Evolutionary conservation across 768 basidiomycete genomes (phyloP).

Genomic region (Imleria badia): DNA sequence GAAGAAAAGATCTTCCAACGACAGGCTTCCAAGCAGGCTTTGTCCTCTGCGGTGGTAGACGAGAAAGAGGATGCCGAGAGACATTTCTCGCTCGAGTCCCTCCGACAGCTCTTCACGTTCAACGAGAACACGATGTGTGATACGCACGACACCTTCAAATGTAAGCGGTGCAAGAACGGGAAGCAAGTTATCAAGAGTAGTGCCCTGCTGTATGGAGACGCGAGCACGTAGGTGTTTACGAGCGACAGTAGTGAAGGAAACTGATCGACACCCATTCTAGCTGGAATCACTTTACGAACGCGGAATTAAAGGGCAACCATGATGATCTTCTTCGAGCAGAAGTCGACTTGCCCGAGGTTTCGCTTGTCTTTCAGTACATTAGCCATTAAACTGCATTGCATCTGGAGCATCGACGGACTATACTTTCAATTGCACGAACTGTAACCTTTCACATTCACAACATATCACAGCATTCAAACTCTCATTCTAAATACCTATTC

Average conservation of each 20-base stretch:
- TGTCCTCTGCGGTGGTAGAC: constrained; percentile 98
- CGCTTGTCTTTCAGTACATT: constrained; percentile 96
- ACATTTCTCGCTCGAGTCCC: constrained; percentile 87
- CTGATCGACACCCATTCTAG: constrained; percentile 39
- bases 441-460: neutral
- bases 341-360: constrained; percentile 77
- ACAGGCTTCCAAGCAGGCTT: constrained; percentile 93
- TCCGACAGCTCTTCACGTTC: constrained; percentile 89
- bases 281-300: constrained; percentile 97
- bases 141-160: constrained; percentile 98
- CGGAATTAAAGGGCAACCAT: constrained; percentile 85
- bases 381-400: constrained; percentile 58
- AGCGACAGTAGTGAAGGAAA: neutral
- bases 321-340: constrained; percentile 95
- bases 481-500: no score
- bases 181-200: constrained; percentile 80
- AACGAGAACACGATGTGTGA: constrained; percentile 85
- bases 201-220: constrained; percentile 92
- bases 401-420: constrained; percentile 12
- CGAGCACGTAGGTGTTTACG: constrained; percentile 78
- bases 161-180: constrained; percentile 85
- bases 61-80: constrained; percentile 95
- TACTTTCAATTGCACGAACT: neutral
- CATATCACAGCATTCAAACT: no score
- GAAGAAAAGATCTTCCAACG: constrained; percentile 99